A percentile compares a stretch with the other conserved stretches of the same genome.
Evolutionary conservation across 768 basidiomycete genomes (phyloP).

Genomic region (Collybia sp.): DNA sequence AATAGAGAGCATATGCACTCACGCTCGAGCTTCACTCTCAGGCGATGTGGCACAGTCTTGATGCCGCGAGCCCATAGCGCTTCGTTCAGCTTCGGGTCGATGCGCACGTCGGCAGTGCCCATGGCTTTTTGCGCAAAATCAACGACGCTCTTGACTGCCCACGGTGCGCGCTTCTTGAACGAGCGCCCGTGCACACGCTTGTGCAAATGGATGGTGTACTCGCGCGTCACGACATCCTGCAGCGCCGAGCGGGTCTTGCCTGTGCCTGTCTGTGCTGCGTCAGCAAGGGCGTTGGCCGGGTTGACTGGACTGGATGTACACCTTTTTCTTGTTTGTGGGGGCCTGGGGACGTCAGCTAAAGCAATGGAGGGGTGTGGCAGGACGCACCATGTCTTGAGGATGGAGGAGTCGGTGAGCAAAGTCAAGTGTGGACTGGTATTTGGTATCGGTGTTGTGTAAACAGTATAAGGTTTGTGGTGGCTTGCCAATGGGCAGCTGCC

Average conservation of each 20-base stretch:
- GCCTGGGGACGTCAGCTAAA: slow-evolving; percentile 32
- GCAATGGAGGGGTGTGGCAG: slow-evolving; percentile 4
- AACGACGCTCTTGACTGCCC: slow-evolving; percentile 92
- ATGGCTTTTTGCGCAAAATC: slow-evolving; percentile 91
- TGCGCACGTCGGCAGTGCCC: slow-evolving; percentile 91
- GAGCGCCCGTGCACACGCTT: slow-evolving; percentile 88
- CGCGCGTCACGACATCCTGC: slow-evolving; percentile 95
- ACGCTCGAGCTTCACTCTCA: slow-evolving; percentile 95
- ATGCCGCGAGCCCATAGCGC: slow-evolving; percentile 92
- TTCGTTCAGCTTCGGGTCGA: slow-evolving; percentile 97
- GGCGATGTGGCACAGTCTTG: slow-evolving; percentile 88
- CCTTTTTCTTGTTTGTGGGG: slow-evolving; percentile 56
- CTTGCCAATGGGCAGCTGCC: slow-evolving; percentile 36
- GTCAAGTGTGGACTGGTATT: slow-evolving; percentile 27
- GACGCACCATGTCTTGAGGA: slow-evolving; percentile 68
- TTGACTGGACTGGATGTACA: slow-evolving; percentile 15
- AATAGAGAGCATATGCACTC: slow-evolving; percentile 12
- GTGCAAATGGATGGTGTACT: slow-evolving; percentile 98
- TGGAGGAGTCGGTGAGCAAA: slow-evolving; percentile 53
- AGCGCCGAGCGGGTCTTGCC: slow-evolving; percentile 95
- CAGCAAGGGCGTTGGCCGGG: background rate
- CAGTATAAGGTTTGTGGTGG: slow-evolving; percentile 55
- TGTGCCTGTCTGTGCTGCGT: slow-evolving; percentile 38
- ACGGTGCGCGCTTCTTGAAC: slow-evolving; percentile 97
- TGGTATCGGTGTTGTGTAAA: slow-evolving; percentile 37